phyloP scores from a whole-genome alignment of 2,329 filamentous ascomycete genomes.

The Cercospora janseana region DNA sequence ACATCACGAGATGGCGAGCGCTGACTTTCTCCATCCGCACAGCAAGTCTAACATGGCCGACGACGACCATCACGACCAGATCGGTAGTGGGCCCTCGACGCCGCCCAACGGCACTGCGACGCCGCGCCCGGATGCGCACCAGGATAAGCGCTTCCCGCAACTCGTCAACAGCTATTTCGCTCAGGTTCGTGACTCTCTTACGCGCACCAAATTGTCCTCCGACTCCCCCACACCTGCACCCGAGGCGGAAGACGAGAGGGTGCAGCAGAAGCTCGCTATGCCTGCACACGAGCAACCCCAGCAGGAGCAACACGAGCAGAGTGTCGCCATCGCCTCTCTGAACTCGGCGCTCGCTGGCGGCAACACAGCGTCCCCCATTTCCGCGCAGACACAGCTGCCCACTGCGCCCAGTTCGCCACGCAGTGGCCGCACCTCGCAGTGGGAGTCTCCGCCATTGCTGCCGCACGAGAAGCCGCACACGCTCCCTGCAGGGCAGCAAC shows the following conservation, averaged over 20 bases:
- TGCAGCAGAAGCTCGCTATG: conserved; percentile 20
- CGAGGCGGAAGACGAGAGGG: conserved; percentile 17
- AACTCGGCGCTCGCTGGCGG: conserved; percentile 25
- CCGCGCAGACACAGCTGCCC: conserved; percentile 27
- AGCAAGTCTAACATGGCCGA: conserved; percentile 40
- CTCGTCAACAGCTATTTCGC: conserved; percentile 95
- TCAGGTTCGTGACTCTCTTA: conserved; percentile 91
- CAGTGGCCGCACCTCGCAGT: conserved; percentile 22
- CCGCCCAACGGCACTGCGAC: conserved; percentile 82
- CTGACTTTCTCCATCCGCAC: conserved; percentile 28
- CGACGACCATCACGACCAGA: conserved; percentile 71
- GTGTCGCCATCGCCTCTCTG: conserved; percentile 22
- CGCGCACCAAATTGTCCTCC: conserved; percentile 30
- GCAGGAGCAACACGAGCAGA: conserved; percentile 24
- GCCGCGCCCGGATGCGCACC: conserved; percentile 78
- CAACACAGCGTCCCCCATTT: conserved; percentile 13
- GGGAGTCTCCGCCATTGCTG: conserved; percentile 37
- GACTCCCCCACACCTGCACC: conserved; percentile 38
- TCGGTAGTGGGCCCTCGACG: conserved; percentile 77
- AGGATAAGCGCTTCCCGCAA: conserved; percentile 91
- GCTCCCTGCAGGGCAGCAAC: conserved; percentile 18
- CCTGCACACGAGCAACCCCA: conserved; percentile 13
- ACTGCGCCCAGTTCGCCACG: conserved; percentile 40
- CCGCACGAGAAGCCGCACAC: conserved; percentile 37
- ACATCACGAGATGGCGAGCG: conserved; percentile 28